Percentiles rank a stretch among this genome's conserved stretches.
phyloP scores from a whole-genome alignment of 2,329 filamentous ascomycete species.

The Esteya vermicola region DNA sequence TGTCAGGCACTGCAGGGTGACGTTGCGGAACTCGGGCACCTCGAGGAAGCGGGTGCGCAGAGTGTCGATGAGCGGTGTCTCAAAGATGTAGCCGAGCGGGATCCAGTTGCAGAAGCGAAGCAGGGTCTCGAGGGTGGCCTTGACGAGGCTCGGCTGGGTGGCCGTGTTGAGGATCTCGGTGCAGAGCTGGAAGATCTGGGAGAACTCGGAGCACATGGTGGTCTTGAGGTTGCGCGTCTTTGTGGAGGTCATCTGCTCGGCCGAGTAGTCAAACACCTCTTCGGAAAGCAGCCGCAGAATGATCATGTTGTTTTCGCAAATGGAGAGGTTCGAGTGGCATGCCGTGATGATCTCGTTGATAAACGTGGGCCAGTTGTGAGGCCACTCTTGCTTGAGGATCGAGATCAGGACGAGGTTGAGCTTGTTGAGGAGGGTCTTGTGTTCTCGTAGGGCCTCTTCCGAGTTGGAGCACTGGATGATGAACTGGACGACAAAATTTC shows the following conservation, averaged over 20 bases:
- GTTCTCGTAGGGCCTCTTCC: constrained; percentile 71
- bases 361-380: constrained; percentile 98
- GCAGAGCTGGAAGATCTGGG: constrained; percentile 94
- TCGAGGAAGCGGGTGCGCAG: constrained; percentile 85
- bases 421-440: constrained; percentile 92
- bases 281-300: constrained; percentile 91
- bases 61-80: constrained; percentile 91
- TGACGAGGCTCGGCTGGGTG: constrained; percentile 71
- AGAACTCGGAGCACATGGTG: constrained; percentile 98
- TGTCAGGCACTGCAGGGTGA: constrained; percentile 91
- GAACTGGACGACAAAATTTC: constrained; percentile 97
- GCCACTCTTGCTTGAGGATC: constrained; percentile 98
- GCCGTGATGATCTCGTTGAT: constrained; percentile 99
- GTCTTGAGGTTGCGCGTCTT: constrained; percentile 96
- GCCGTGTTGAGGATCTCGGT: constrained; percentile 88
- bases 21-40: constrained; percentile 87
- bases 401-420: constrained; percentile 95
- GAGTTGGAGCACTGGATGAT: constrained; percentile 88
- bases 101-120: constrained; percentile 99
- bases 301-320: constrained; percentile 99
- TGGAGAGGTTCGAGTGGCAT: constrained; percentile 86
- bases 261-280: constrained; percentile 97
- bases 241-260: constrained; percentile 96
- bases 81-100: constrained; percentile 94
- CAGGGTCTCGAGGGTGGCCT: constrained; percentile 91